Base-by-base conservation (phyloP, 1,284 basidiomycete genomes). In the Mycosarcoma mackinlayi region DNA sequence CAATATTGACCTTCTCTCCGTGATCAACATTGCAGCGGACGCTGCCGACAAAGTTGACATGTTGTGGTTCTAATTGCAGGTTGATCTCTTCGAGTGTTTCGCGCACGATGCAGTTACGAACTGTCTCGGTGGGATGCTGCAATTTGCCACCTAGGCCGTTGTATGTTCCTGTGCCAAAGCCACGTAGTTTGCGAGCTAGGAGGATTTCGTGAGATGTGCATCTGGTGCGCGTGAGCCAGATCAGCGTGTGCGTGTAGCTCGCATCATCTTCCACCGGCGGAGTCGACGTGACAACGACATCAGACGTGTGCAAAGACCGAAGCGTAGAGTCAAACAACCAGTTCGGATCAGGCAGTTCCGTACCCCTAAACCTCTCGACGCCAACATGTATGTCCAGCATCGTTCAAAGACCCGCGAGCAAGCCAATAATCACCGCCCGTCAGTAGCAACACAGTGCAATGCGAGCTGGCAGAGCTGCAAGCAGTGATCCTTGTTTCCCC, bases 101-200 rank as follows among this genome's bases (percentile, higher is more conserved):
- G 3, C 65, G 31, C 3, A 69, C 3, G 16, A 58, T 54, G 11
- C 28, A 58, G 6, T 41, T 2, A 3, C 18, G 37, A 0, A 48
- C 16, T 37, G 65, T 38, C 37, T 62, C 65, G 11, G 9, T 3
- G 45, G 19, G n/a, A n/a, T n/a, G n/a, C 0, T 25, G 3, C 7
- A 61, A 1, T 19, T 70, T 70, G 4, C 67, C 67, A 1, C 67
- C 67, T 16, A 70, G 31, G 0, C 61, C 67, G 18, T 64, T 64
- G 44, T 28, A 38, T 4, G 39, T 39, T 14, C 42, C 39, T 3
- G 23, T n/a, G 9, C 45, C 67, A 14, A 70, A 70, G 1, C 57
- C 61, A 1, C 60, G 52, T 9, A 19, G 27, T 6, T 68, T 68
- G 10, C 3, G 21, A 1, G 53, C 65, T 7, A 68, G 46, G 3